These are phyloP conservation scores for Asterochloris erici DNA, from an alignment of 139 green algal genomes.

Conservation along the genomic window DNA sequence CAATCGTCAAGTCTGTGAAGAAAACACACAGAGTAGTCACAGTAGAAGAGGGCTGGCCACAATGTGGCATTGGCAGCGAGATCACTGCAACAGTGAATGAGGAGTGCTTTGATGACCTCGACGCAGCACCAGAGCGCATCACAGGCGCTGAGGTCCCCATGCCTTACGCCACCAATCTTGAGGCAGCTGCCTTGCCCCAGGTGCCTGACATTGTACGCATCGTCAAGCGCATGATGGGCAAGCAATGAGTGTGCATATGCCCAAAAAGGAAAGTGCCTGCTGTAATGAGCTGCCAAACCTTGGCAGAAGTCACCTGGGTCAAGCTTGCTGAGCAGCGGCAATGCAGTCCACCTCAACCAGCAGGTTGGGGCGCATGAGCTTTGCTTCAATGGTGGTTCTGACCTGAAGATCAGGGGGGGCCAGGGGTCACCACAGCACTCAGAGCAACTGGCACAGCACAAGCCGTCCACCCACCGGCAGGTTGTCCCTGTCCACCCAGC, in stretches of 20 bases:
- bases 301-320: too few relatives aligned
- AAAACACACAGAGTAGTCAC: constrained; percentile 90
- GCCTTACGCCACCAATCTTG: constrained; percentile 94
- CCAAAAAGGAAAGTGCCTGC: too few relatives aligned
- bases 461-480: not conserved
- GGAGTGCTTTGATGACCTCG: constrained; percentile 95
- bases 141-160: constrained; percentile 91
- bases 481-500: constrained; percentile 1
- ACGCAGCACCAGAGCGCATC: constrained; percentile 89
- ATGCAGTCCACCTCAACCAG: constrained; percentile 6
- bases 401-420: not conserved
- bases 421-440: not conserved
- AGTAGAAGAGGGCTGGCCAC: constrained; percentile 98
- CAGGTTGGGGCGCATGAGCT: constrained; percentile 7
- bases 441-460: too few relatives aligned
- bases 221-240: constrained; percentile 37
- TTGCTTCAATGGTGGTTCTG: constrained; percentile 15
- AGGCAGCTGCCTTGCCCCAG: constrained; percentile 77
- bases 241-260: not conserved
- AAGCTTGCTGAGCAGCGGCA: not conserved
- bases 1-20: constrained; percentile 73
- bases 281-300: too few relatives aligned
- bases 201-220: constrained; percentile 74
- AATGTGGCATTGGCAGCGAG: constrained; percentile 81
- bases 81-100: constrained; percentile 84